A percentile compares a stretch with the other conserved stretches of the same genome.
Evolutionary conservation across 2,329 filamentous ascomycete species (phyloP).

Genomic region (Rhexocercosporidium sp.): DNA sequence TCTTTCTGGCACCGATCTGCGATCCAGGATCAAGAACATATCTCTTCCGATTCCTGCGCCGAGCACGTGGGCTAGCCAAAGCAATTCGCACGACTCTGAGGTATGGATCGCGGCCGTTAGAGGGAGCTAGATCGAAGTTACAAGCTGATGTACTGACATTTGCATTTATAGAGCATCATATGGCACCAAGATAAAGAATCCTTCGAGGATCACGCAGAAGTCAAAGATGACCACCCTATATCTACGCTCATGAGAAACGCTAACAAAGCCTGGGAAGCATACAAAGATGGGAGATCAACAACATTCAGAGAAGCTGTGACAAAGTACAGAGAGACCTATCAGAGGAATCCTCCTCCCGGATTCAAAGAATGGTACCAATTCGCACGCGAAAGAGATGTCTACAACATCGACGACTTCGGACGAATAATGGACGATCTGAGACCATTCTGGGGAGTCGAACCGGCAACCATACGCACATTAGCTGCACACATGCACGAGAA

Average conservation of each 20-base stretch:
- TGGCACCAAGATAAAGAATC: constrained; percentile 35
- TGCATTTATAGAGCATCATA: neutral
- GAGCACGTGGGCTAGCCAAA: constrained; percentile 19
- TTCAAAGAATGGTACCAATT: constrained; percentile 65
- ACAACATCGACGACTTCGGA: constrained; percentile 67
- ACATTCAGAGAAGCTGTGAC: constrained; percentile 57
- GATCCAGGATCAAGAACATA: constrained; percentile 35
- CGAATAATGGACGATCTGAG: constrained; percentile 67
- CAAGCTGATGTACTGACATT: neutral
- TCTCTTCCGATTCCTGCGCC: constrained; percentile 33
- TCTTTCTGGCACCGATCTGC: constrained; percentile 36
- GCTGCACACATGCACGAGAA: constrained; percentile 47
- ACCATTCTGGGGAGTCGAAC: constrained; percentile 60
- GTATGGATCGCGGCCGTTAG: constrained; percentile 21
- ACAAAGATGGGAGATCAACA: constrained; percentile 47
- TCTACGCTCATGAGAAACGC: constrained; percentile 41
- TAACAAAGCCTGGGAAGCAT: constrained; percentile 38
- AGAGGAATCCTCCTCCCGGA: constrained; percentile 66
- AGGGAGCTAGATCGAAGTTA: neutral
- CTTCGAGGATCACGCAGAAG: constrained; percentile 34
- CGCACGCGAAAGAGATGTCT: constrained; percentile 55
- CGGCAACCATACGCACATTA: constrained; percentile 45
- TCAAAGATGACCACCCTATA: constrained; percentile 42
- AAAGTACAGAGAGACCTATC: constrained; percentile 60
- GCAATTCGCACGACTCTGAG: constrained; percentile 27